A percentile compares a stretch with the other conserved stretches of the same genome.
Evolutionary conservation across 139 green algal genomes (phyloP).

Genomic region (Coelastrella sp.): DNA sequence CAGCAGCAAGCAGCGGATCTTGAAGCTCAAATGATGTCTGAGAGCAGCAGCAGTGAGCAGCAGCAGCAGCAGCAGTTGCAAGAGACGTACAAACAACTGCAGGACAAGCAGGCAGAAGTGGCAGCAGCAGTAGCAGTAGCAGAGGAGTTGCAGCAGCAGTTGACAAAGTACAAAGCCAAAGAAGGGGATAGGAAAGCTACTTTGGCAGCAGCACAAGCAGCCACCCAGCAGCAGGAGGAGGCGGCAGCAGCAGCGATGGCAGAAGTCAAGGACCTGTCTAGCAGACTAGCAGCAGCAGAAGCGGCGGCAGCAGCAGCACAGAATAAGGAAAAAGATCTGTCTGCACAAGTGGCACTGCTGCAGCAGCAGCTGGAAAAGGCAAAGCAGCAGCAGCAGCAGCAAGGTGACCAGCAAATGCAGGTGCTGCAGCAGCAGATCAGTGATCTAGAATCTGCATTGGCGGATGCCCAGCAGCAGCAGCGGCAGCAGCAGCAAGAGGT

Average conservation of each 20-base stretch:
- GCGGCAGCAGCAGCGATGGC: not conserved
- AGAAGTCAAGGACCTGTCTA: not conserved
- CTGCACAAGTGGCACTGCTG: not conserved
- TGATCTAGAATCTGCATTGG: not conserved
- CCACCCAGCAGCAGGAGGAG: slow-evolving; percentile 1
- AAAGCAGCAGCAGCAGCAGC: slow-evolving; percentile 31
- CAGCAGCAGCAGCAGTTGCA: slow-evolving; percentile 2
- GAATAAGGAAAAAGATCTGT: not conserved
- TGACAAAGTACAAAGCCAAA: not conserved
- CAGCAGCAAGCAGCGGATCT: slow-evolving; percentile 4
- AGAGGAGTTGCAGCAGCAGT: not conserved
- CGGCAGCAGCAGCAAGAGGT: not conserved
- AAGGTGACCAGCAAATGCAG: slow-evolving; percentile 29
- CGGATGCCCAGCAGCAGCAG: slow-evolving; percentile 2
- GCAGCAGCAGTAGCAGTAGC: not conserved
- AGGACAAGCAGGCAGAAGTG: slow-evolving; percentile 3
- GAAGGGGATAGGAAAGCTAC: not conserved
- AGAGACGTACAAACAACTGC: not conserved
- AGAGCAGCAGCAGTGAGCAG: not conserved
- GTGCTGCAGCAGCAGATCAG: slow-evolving; percentile 20
- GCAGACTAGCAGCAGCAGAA: slow-evolving; percentile 13
- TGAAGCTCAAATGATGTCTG: not conserved
- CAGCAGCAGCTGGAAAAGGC: slow-evolving; percentile 35
- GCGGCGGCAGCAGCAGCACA: slow-evolving; percentile 25
- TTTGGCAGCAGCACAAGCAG: not conserved